Base-by-base conservation (phyloP, 2,329 filamentous ascomycete genomes). In the Rhexocercosporidium sp. region DNA sequence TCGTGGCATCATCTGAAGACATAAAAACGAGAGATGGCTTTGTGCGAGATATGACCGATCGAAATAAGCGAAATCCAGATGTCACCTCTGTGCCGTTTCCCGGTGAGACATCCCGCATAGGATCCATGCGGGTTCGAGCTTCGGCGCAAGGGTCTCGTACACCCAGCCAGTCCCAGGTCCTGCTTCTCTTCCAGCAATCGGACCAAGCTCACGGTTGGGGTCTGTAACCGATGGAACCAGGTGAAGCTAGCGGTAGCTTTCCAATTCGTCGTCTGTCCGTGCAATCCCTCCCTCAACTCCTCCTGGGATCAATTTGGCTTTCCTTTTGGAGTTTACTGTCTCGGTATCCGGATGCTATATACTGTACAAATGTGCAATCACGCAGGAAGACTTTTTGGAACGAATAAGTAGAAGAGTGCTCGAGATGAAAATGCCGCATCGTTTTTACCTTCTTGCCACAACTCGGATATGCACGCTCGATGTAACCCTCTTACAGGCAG, bases 291-390 rank as follows among this genome's bases (percentile, higher is more conserved):
- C 31, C 31, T 37, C 29, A 37, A 22, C 29, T 56, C 31, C 29
- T 9, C 11, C 46, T 22, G 29, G 31, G 53, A 12, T 31, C 53
- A 14, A 56, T n/a, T 14, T 34, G 9, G 3, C 53, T 56, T 56
- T 56, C 53, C 29, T 37, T 2, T 39, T 37, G 29, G 6, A 56
- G 53, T 31, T 56, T 27, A 56, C 53, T 22, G 29, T n/a, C 53
- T 56, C 53, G 51, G 51, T 18, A 54, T 51, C 27, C 47, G 47
- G 47, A 51, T n/a, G n/a, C n/a, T n/a, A n/a, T n/a, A n/a, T n/a
- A n/a, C 5, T 34, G 51, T 34, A 34, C 2, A 18, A 44, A 9
- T 18, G n/a, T 44, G 16, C 18, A 44, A 20, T 44, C n/a, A 44
- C n/a, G n/a, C 41, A 44, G 41, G n/a, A 29, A 29, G 20, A 9